These are phyloP conservation scores for Diplodia mutila DNA, from an alignment of 2,329 filamentous ascomycete species.

Conservation along the genomic window DNA sequence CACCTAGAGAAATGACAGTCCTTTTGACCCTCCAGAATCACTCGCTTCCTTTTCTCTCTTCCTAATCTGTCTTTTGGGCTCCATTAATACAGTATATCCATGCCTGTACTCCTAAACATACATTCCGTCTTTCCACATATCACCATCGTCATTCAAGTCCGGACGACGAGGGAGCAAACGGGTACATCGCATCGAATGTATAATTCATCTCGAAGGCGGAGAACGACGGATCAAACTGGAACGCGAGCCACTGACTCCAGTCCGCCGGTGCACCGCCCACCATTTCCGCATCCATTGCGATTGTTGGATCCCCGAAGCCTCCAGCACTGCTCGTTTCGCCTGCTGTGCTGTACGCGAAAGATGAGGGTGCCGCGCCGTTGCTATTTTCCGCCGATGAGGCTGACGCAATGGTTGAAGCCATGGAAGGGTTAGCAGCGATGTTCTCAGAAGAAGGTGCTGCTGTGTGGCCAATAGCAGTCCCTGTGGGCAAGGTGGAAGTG, in stretches of 20 bases:
- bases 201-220: conserved; percentile 15
- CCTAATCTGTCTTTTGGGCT: no score
- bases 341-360: background rate
- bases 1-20: no score
- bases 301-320: background rate
- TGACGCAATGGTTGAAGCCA: background rate
- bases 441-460: background rate
- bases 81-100: background rate
- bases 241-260: conserved; percentile 22
- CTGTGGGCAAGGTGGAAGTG: background rate
- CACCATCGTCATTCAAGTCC: background rate
- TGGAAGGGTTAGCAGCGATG: background rate
- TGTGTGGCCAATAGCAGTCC: background rate
- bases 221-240: conserved; percentile 16
- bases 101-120: background rate
- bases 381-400: background rate
- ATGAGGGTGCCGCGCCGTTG: background rate
- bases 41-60: no score
- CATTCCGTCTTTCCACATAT: background rate
- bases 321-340: background rate
- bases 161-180: background rate
- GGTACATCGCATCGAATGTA: conserved; percentile 3
- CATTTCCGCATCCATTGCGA: background rate
- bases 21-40: no score
- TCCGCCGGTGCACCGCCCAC: background rate